A percentile compares a stretch with the other conserved stretches of the same genome.
phyloP scores from a whole-genome alignment of 176 grass and related monocot genomes.

The Triticum monococcum region DNA sequence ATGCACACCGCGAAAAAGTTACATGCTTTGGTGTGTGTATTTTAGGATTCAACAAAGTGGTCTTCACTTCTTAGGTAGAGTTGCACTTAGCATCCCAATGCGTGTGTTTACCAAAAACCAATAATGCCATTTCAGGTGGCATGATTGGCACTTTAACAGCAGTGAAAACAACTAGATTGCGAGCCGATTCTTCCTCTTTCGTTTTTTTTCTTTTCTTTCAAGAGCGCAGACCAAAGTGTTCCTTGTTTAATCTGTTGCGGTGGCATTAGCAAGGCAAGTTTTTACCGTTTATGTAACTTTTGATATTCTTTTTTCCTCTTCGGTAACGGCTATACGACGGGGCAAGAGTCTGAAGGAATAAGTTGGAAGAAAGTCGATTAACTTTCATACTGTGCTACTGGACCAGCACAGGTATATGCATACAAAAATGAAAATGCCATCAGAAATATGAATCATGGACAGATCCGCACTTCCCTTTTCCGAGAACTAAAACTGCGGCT shows the following conservation, averaged over 20 bases:
- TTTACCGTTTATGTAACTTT: not conserved
- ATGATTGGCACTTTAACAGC: not conserved
- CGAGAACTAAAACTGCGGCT: not conserved
- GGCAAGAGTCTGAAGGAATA: not conserved
- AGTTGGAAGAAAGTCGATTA: not conserved
- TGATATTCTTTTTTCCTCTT: too few relatives aligned
- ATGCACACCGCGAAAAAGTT: not conserved
- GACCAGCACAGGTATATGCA: not conserved
- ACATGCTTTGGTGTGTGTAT: not conserved
- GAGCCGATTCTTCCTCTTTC: too few relatives aligned
- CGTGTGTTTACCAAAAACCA: not conserved
- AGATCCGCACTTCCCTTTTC: not conserved
- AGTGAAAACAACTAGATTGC: not conserved
- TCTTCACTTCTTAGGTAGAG: slow-evolving; percentile 15
- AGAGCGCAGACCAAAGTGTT: too few relatives aligned
- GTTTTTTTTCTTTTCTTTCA: too few relatives aligned
- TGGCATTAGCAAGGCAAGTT: too few relatives aligned
- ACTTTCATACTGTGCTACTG: not conserved
- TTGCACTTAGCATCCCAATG: not conserved
- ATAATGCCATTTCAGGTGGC: not conserved
- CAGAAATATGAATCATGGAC: not conserved
- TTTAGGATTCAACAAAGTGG: not conserved
- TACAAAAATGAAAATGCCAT: not conserved
- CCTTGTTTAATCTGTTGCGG: too few relatives aligned
- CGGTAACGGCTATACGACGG: too few relatives aligned